phyloP scores from a whole-genome alignment of 2,329 filamentous ascomycete species.

The Botrytis fabae region DNA sequence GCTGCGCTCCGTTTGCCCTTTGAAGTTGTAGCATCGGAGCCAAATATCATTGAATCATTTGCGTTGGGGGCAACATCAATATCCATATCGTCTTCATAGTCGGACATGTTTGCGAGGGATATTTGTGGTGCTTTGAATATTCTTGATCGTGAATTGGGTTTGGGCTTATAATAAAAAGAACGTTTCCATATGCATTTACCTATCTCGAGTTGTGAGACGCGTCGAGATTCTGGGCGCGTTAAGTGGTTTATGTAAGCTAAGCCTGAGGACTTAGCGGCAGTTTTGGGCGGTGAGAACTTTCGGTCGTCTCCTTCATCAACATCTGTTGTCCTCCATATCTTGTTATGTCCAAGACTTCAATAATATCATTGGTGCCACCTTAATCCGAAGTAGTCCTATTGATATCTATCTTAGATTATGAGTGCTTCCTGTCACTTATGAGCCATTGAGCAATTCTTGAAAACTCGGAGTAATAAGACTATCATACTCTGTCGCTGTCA shows the following conservation, averaged over 20 bases:
- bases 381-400: not conserved
- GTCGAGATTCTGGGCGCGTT: slow-evolving; percentile 23
- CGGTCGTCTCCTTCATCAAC: not conserved
- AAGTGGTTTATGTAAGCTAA: slow-evolving; percentile 21
- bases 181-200: not conserved
- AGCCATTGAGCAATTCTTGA: not conserved
- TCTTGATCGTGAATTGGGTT: not conserved
- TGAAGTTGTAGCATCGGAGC: slow-evolving; percentile 66
- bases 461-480: not conserved
- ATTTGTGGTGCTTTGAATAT: not conserved
- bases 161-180: not conserved
- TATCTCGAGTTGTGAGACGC: slow-evolving; percentile 17
- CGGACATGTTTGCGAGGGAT: slow-evolving; percentile 47
- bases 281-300: not conserved
- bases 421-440: not conserved
- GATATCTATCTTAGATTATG: not conserved
- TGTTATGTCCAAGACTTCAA: not conserved
- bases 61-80: slow-evolving; percentile 55
- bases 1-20: slow-evolving; percentile 93
- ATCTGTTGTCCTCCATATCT: not conserved
- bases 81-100: slow-evolving; percentile 67
- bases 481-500: not conserved
- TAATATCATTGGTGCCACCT: not conserved
- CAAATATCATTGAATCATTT: slow-evolving; percentile 63
- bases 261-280: not conserved